Evolutionary conservation across 257 asterid genomes (phyloP), one percentile per base, ranked within the genome.

Genomic region (Cordia subcordata): DNA sequence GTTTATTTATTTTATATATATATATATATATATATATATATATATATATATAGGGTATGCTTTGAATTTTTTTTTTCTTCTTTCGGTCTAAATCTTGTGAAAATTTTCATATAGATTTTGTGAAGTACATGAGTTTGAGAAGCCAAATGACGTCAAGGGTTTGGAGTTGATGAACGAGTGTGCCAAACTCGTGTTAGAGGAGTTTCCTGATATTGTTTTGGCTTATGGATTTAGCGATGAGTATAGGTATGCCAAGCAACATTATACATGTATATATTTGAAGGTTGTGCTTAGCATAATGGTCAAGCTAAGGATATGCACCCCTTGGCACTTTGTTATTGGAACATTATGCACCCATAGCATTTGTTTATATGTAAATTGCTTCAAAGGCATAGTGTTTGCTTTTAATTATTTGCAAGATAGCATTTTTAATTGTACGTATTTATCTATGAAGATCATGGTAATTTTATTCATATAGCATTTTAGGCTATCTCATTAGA

Each of bases 151-250:
- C 62, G 65, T 22, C 62, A 79, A 69, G 63, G 84, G 82, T 15
- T 57, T 85, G 57, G 77, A 71, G 42, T 73, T 91, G 80, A 88
- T 91, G 96, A 85, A 85, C 79, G 80, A 71, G 15, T 91, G 96
- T 76, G 90, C 90, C 3, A 64, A 49, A 72, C 78, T 72, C 18
- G 81, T 88, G 39, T 18, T 81, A 53, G 94, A 84, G 80, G 85
- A 82, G 61, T 91, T 86, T 68, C 91, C 95, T 27, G 98, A 88
- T 67, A 72, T 88, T 54, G 66, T 75, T 38, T 79, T 88, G 71
- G 80, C 85, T 5, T 85, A 85, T 64, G 94, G 96, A 46, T 85
- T 67, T 67, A 69, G 76, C 52, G 86, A 85, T 61, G 95, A 88
- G 75, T 88, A 73, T 70, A 90, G 95, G 96, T 86, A 49, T 55